Evolutionary conservation across 176 grass and related monocot species (phyloP).

Genomic region (Phoenix dactylifera): DNA sequence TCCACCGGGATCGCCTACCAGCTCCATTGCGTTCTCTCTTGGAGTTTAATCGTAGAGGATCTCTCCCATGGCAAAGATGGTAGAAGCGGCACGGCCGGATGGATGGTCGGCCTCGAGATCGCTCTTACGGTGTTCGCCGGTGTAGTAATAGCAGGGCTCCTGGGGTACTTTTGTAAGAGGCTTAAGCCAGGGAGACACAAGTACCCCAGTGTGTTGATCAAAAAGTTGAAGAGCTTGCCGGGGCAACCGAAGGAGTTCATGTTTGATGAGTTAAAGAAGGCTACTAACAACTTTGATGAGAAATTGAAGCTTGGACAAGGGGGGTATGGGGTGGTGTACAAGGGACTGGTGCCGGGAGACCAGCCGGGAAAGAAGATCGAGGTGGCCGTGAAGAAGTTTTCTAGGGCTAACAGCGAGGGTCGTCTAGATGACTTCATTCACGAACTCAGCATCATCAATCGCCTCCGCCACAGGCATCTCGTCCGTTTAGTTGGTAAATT

Average conservation of each 20-base stretch:
- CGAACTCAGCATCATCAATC: conserved; percentile 86
- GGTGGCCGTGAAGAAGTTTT: conserved; percentile 87
- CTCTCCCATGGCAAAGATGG: conserved; percentile 3
- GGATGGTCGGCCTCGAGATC: conserved; percentile 32
- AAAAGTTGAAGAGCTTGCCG: conserved; percentile 46
- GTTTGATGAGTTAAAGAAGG: conserved; percentile 58
- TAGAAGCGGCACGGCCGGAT: conserved; percentile 2
- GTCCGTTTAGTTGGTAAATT: conserved; percentile 58
- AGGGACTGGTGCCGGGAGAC: conserved; percentile 41
- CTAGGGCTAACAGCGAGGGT: conserved; percentile 56
- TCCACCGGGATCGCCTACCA: no score
- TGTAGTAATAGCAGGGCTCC: conserved; percentile 21
- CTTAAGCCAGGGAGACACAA: conserved; percentile 22
- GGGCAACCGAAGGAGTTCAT: conserved; percentile 76
- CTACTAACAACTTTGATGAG: conserved; percentile 69
- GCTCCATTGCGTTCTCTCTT: no score
- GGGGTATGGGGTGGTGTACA: conserved; percentile 77
- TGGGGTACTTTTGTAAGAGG: conserved; percentile 30
- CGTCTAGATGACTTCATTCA: conserved; percentile 75
- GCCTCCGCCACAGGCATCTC: conserved; percentile 73
- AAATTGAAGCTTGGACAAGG: conserved; percentile 81
- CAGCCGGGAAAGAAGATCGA: conserved; percentile 23
- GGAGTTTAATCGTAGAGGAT: no score
- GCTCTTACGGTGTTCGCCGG: conserved; percentile 22
- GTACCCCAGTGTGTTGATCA: conserved; percentile 19